These are phyloP conservation scores for Bisporella sp. DNA, from an alignment of 2,329 filamentous ascomycete genomes.

Conservation along the genomic window DNA sequence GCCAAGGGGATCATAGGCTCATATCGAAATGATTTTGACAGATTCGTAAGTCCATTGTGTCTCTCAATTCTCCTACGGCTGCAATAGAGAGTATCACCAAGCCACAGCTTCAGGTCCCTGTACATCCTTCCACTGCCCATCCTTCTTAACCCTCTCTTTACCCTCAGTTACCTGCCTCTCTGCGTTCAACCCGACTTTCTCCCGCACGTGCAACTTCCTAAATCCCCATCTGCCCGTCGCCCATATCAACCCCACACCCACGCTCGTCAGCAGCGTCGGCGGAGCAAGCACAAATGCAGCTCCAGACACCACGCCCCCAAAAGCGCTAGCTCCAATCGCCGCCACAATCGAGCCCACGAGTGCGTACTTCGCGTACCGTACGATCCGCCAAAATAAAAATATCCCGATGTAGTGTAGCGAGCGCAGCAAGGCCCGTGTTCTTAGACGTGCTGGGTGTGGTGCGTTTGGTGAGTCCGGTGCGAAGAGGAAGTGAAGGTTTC, in stretches of 20 bases:
- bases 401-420: conserved; percentile 22
- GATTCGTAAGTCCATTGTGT: too few relatives aligned
- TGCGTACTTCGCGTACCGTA: conserved; percentile 27
- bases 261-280: conserved; percentile 17
- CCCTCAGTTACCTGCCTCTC: conserved; percentile 8
- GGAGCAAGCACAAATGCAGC: conserved; percentile 25
- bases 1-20: too few relatives aligned
- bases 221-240: conserved; percentile 26
- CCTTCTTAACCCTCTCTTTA: conserved; percentile 13
- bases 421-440: conserved; percentile 25
- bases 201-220: conserved; percentile 18
- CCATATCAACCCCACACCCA: conserved; percentile 22
- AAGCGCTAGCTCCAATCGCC: conserved; percentile 21
- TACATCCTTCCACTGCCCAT: conserved; percentile 26
- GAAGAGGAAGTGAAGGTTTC: conserved; percentile 24
- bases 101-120: conserved; percentile 23
- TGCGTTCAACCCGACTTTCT: conserved; percentile 3
- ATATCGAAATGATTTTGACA: too few relatives aligned
- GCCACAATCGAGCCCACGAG: conserved; percentile 22
- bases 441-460: conserved; percentile 20
- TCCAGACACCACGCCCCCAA: conserved; percentile 23
- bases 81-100: conserved; percentile 13
- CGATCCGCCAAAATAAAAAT: conserved; percentile 27
- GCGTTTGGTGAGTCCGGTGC: conserved; percentile 17
- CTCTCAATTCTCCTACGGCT: too few relatives aligned